phyloP scores from a whole-genome alignment of 257 asterid species.

The Salvia hispanica region DNA sequence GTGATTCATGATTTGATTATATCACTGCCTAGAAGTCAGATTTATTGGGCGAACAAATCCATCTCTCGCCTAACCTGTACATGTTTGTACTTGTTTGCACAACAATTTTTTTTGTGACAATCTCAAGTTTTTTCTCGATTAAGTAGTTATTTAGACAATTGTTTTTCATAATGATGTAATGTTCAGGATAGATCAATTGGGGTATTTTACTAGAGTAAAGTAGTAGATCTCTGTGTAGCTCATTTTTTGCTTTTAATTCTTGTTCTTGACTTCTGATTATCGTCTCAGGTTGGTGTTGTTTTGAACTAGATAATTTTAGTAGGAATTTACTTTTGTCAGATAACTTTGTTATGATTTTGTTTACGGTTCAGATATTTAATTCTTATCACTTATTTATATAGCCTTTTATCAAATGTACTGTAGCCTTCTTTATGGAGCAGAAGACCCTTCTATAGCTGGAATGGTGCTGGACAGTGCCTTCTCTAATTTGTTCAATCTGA shows the following conservation, averaged over 20 bases:
- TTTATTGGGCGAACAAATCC: background rate
- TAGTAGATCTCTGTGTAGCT: background rate
- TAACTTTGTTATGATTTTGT: background rate
- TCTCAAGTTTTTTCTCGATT: constrained; percentile 23
- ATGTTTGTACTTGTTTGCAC: background rate
- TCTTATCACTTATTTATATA: constrained; percentile 1
- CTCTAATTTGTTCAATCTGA: constrained; percentile 88
- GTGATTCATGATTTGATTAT: constrained; percentile 35
- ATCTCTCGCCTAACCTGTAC: constrained; percentile 9
- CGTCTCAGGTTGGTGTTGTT: constrained; percentile 12
- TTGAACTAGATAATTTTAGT: background rate
- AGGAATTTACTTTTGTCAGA: constrained; percentile 17
- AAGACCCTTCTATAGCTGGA: constrained; percentile 98
- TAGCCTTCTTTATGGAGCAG: constrained; percentile 98
- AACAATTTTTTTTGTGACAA: background rate
- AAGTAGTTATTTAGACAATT: background rate
- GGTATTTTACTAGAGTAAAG: background rate
- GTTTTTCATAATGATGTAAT: background rate
- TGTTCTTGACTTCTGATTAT: background rate
- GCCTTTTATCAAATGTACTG: constrained; percentile 34
- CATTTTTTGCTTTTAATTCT: background rate
- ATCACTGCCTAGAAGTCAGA: constrained; percentile 11
- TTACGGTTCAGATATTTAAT: constrained; percentile 9
- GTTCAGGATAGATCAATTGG: background rate
- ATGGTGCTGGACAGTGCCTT: constrained; percentile 99